Conservation (phyloP, 345 rosid species). For the Iberis pinnata region DNA sequence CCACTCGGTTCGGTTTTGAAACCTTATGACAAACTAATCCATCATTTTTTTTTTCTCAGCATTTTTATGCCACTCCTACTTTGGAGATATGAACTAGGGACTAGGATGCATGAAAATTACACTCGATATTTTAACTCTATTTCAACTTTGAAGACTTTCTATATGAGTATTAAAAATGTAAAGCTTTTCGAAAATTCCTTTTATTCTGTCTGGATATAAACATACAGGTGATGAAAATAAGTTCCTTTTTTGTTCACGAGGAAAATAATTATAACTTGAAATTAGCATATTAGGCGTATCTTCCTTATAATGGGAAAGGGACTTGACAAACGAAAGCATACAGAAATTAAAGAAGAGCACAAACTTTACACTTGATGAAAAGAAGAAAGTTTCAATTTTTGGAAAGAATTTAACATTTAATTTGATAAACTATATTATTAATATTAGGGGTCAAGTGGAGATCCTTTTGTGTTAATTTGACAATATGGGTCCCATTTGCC, state of each 20-base stretch:
- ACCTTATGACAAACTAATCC: too few relatives aligned
- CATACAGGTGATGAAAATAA: background rate
- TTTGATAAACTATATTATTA: slow-evolving; percentile 8
- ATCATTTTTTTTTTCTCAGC: too few relatives aligned
- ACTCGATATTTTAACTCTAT: too few relatives aligned
- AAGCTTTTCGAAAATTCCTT: too few relatives aligned
- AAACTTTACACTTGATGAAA: slow-evolving; percentile 24
- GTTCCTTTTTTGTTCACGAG: too few relatives aligned
- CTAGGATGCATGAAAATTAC: too few relatives aligned
- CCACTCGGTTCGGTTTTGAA: too few relatives aligned
- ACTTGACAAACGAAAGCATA: slow-evolving; percentile 26
- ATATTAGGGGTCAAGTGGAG: slow-evolving; percentile 27
- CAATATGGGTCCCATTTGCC: slow-evolving; percentile 9
- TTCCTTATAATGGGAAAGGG: slow-evolving; percentile 26
- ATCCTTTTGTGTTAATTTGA: slow-evolving; percentile 22
- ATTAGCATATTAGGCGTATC: slow-evolving; percentile 20
- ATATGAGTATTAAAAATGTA: too few relatives aligned
- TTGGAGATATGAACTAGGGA: too few relatives aligned
- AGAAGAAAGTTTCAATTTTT: slow-evolving; percentile 15
- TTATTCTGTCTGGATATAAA: too few relatives aligned
- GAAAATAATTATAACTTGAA: background rate
- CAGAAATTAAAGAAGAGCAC: slow-evolving; percentile 23
- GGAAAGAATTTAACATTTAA: background rate
- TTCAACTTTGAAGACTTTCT: too few relatives aligned
- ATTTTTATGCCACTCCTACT: too few relatives aligned